Percentiles rank a stretch among this genome's conserved stretches.
Evolutionary conservation across 2,329 filamentous ascomycete species (phyloP).

Genomic region (Didymosphaeria variabile): DNA sequence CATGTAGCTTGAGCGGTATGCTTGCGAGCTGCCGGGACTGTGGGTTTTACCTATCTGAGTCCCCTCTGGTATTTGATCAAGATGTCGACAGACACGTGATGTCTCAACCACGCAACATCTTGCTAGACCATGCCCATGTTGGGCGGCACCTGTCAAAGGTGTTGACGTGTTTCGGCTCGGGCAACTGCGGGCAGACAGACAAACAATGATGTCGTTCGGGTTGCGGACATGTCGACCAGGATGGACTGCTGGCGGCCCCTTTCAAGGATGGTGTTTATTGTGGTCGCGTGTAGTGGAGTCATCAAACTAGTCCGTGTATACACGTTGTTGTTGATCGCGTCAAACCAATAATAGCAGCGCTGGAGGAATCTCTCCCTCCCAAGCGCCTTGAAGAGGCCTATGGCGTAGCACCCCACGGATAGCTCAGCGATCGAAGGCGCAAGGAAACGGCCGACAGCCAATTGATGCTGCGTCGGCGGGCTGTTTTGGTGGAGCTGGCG

Average conservation of each 20-base stretch:
- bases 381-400: slow-evolving; percentile 8
- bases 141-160: not conserved
- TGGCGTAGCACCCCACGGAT: slow-evolving; percentile 15
- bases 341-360: slow-evolving; percentile 14
- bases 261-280: not conserved
- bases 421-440: slow-evolving; percentile 24
- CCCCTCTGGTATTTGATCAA: too few species aligned
- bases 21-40: not conserved
- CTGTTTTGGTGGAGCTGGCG: slow-evolving; percentile 28
- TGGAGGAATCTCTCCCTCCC: slow-evolving; percentile 24
- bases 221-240: not conserved
- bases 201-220: not conserved
- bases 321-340: slow-evolving; percentile 8
- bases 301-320: not conserved
- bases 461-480: slow-evolving; percentile 23
- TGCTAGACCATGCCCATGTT: not conserved
- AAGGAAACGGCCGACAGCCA: slow-evolving; percentile 22
- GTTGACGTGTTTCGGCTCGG: not conserved
- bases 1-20: not conserved
- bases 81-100: not conserved
- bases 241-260: not conserved
- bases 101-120: not conserved
- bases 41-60: not conserved
- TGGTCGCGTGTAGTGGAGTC: slow-evolving; percentile 7
- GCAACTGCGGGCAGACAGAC: not conserved